phyloP scores from a whole-genome alignment of 2,329 filamentous ascomycete genomes.

The Daldinia sp. region DNA sequence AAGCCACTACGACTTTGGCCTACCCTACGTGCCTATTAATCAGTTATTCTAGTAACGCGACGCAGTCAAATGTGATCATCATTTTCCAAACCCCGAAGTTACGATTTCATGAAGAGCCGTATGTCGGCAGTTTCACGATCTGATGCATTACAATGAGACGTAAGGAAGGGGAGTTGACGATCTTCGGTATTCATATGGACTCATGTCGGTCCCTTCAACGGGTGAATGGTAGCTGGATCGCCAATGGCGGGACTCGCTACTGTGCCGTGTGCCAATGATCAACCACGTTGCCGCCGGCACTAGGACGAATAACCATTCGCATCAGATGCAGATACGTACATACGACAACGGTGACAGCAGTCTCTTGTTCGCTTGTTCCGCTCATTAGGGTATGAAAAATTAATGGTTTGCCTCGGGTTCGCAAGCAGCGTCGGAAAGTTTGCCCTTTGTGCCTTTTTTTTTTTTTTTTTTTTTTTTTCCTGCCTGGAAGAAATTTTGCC shows the following conservation, averaged over 20 bases:
- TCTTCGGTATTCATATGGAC: slow-evolving; percentile 37
- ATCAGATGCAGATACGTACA: slow-evolving; percentile 4
- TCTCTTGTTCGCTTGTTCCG: slow-evolving; percentile 12
- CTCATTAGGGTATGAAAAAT: background rate
- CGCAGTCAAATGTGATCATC: slow-evolving; percentile 8
- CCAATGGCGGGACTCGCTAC: slow-evolving; percentile 28
- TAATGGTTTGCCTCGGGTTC: slow-evolving; percentile 22
- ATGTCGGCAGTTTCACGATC: slow-evolving; percentile 34
- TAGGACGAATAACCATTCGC: slow-evolving; percentile 8
- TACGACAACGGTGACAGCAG: background rate
- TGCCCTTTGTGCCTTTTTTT: slow-evolving; percentile 18
- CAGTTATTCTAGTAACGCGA: background rate
- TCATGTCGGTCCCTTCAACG: slow-evolving; percentile 36
- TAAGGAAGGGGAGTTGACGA: slow-evolving; percentile 21
- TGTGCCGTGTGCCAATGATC: slow-evolving; percentile 30
- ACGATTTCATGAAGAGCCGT: slow-evolving; percentile 24
- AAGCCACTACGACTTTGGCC: slow-evolving; percentile 5
- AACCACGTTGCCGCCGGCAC: slow-evolving; percentile 33
- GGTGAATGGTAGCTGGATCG: slow-evolving; percentile 30
- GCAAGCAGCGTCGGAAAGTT: slow-evolving; percentile 22
- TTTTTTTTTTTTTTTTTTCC: slow-evolving; percentile 4
- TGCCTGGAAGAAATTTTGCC: background rate
- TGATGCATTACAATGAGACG: slow-evolving; percentile 26
- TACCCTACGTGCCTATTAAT: background rate
- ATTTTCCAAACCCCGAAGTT: slow-evolving; percentile 6